Percentiles rank a stretch among this genome's conserved stretches.
phyloP scores from a whole-genome alignment of 768 basidiomycete species.

The Zangia roseola region DNA sequence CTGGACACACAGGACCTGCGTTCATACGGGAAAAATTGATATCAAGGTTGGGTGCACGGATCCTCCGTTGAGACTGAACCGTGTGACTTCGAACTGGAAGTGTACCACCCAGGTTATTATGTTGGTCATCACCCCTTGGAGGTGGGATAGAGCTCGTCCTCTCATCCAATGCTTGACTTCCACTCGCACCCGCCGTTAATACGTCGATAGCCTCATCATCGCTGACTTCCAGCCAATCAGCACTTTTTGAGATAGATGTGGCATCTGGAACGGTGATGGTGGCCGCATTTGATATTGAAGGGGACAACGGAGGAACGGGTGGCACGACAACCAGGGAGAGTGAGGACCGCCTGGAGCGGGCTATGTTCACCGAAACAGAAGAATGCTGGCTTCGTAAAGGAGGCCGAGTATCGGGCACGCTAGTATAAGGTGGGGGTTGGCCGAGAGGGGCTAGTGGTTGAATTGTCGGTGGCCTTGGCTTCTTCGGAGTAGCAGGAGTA shows the following conservation, averaged over 20 bases:
- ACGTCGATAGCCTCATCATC: constrained; percentile 87
- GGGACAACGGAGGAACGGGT: constrained; percentile 34
- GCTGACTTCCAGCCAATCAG: constrained; percentile 75
- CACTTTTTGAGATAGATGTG: constrained; percentile 46
- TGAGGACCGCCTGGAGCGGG: constrained; percentile 52
- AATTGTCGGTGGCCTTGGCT: constrained; percentile 26
- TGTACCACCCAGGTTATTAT: constrained; percentile 18
- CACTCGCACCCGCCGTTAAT: constrained; percentile 77
- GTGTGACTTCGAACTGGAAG: constrained; percentile 32
- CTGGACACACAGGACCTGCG: constrained; percentile 33
- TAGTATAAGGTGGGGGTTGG: constrained; percentile 66
- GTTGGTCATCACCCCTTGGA: constrained; percentile 28
- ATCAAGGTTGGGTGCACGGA: constrained; percentile 69
- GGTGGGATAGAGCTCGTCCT: constrained; percentile 59
- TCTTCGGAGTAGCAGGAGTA: constrained; percentile 17
- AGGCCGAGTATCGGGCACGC: constrained; percentile 32
- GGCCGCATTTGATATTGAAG: constrained; percentile 35
- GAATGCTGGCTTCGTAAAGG: constrained; percentile 42
- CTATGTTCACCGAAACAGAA: constrained; percentile 39
- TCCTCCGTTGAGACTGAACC: constrained; percentile 40
- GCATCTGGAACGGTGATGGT: constrained; percentile 34
- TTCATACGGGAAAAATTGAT: constrained; percentile 43
- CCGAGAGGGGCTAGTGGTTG: constrained; percentile 39
- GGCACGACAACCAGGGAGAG: constrained; percentile 58
- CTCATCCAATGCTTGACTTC: constrained; percentile 80